Evolutionary conservation across 192 early-diverging fungal genomes (phyloP).

Genomic region (Phycomyces blakesleeanus): DNA sequence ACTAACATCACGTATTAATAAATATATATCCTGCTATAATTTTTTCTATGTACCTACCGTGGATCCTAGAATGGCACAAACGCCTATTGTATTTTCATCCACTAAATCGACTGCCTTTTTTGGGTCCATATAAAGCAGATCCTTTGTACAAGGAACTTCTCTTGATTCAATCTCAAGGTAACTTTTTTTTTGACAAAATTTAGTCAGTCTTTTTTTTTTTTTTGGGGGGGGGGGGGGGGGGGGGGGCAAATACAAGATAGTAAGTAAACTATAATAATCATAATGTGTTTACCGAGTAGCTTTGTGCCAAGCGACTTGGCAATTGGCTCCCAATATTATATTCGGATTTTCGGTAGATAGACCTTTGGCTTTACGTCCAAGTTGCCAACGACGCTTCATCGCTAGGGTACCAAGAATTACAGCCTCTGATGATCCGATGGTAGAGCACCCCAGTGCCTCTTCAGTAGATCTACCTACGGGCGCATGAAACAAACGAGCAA

Average conservation of each 20-base stretch:
- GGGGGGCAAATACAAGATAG: no score
- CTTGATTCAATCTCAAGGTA: slow-evolving; percentile 36
- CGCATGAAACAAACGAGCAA: slow-evolving; percentile 35
- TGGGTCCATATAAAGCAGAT: slow-evolving; percentile 53
- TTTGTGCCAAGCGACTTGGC: slow-evolving; percentile 49
- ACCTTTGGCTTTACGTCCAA: slow-evolving; percentile 51
- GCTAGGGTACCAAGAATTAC: slow-evolving; percentile 74
- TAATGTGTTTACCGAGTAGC: background rate
- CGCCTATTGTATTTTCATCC: slow-evolving; percentile 88
- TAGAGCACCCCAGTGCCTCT: slow-evolving; percentile 61
- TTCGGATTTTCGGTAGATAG: slow-evolving; percentile 68
- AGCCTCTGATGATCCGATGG: slow-evolving; percentile 77
- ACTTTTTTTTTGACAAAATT: background rate
- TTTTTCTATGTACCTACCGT: slow-evolving; percentile 37
- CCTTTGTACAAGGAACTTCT: slow-evolving; percentile 33
- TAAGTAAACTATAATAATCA: background rate
- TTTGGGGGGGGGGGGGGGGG: no score
- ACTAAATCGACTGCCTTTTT: slow-evolving; percentile 64
- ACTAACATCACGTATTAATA: slow-evolving; percentile 24
- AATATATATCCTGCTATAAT: no score
- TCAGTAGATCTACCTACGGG: slow-evolving; percentile 30
- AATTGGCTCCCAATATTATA: slow-evolving; percentile 71
- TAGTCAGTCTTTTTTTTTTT: background rate
- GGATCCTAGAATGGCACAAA: slow-evolving; percentile 72
- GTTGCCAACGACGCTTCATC: slow-evolving; percentile 78